Percentiles rank a stretch among this genome's conserved stretches.
phyloP scores from a whole-genome alignment of 2,329 filamentous ascomycete species.

The Colletotrichum sp. region DNA sequence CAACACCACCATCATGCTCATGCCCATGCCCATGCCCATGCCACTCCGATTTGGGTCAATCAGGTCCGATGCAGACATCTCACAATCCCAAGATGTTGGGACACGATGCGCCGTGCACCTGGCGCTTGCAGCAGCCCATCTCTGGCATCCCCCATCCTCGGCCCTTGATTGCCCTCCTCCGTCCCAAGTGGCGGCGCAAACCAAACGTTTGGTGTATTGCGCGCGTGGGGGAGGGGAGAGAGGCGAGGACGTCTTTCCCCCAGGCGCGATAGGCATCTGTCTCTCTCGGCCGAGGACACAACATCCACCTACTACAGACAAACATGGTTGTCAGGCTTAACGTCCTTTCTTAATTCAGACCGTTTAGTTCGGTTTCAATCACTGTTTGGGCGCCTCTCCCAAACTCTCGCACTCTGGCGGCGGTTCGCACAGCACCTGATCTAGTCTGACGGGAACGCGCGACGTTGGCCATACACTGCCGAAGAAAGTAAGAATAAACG shows the following conservation, averaged over 20 bases:
- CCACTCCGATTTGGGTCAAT: neutral
- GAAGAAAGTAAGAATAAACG: neutral
- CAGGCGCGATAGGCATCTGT: neutral
- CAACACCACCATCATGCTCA: neutral
- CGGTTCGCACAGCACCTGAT: neutral
- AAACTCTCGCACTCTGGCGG: neutral
- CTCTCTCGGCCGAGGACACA: neutral
- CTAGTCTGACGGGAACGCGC: neutral
- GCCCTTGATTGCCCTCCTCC: neutral
- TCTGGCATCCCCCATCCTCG: neutral
- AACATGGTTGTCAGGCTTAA: neutral
- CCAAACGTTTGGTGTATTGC: neutral
- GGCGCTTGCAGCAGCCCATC: neutral
- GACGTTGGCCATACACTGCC: neutral
- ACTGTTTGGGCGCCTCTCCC: neutral
- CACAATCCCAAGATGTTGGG: neutral
- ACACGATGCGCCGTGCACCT: neutral
- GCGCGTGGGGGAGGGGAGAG: neutral
- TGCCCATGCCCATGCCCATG: neutral
- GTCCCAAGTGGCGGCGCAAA: neutral
- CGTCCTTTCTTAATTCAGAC: neutral
- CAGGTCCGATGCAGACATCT: constrained; percentile 2
- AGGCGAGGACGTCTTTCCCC: neutral
- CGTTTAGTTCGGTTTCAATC: neutral
- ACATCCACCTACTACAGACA: neutral